These are phyloP conservation scores for Teratosphaeria pseudoeucalypti DNA, from an alignment of 2,329 filamentous ascomycete genomes.

Conservation along the genomic window DNA sequence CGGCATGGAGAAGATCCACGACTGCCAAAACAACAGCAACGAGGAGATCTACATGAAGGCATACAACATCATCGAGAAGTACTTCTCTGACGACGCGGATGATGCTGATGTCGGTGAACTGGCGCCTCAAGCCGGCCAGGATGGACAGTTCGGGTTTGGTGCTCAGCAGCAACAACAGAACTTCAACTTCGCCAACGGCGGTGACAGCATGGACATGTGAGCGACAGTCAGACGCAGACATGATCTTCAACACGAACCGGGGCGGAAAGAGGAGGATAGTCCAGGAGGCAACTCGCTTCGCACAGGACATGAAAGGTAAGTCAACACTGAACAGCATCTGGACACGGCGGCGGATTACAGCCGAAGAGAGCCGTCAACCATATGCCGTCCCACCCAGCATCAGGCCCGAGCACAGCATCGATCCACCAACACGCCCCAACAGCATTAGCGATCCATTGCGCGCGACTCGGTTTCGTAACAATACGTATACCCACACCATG, in stretches of 20 bases:
- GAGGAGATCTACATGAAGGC: slow-evolving; percentile 99
- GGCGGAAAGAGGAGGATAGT: slow-evolving; percentile 2
- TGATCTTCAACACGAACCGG: not conserved
- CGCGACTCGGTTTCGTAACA: slow-evolving; percentile 3
- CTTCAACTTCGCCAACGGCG: slow-evolving; percentile 86
- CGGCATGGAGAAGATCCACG: slow-evolving; percentile 99
- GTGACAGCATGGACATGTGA: slow-evolving; percentile 59
- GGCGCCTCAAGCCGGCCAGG: slow-evolving; percentile 59
- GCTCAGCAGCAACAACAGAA: slow-evolving; percentile 61
- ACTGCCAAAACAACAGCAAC: slow-evolving; percentile 99
- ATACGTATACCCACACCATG: slow-evolving; percentile 1
- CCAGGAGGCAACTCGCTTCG: not conserved
- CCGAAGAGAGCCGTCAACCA: not conserved
- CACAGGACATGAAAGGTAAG: slow-evolving; percentile 6
- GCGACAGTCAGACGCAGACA: not conserved
- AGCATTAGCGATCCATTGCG: slow-evolving; percentile 7
- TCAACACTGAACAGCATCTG: slow-evolving; percentile 1
- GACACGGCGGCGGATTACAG: not conserved
- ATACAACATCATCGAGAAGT: slow-evolving; percentile 99
- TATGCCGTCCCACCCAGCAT: slow-evolving; percentile 2
- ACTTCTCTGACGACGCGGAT: slow-evolving; percentile 98
- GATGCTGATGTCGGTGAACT: slow-evolving; percentile 71
- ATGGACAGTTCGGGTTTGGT: slow-evolving; percentile 71
- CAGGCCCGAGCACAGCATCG: slow-evolving; percentile 14
- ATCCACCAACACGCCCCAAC: slow-evolving; percentile 9